phyloP scores from a whole-genome alignment of 306 rosid genomes.

The Dalbergia cultrata region DNA sequence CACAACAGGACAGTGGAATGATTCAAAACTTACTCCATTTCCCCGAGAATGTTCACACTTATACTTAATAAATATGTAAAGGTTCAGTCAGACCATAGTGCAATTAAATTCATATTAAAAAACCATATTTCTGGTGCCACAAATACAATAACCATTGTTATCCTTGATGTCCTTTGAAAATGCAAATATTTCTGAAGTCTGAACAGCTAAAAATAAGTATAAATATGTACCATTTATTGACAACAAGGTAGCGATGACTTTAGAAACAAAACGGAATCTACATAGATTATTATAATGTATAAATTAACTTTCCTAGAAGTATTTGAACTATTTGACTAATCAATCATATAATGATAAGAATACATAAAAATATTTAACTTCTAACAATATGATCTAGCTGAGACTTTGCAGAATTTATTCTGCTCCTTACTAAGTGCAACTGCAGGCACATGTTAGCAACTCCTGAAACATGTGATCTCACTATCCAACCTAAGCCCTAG shows the following conservation, averaged over 20 bases:
- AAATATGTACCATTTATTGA: neutral
- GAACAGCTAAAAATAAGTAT: conserved; percentile 6
- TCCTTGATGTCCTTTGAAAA: neutral
- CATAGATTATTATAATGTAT: neutral
- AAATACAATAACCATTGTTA: neutral
- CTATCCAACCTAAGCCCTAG: no score
- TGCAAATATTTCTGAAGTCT: neutral
- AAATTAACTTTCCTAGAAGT: no score
- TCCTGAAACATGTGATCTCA: no score
- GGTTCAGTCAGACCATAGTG: neutral
- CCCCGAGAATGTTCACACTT: no score
- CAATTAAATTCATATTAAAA: neutral
- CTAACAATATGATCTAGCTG: no score
- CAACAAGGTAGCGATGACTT: neutral
- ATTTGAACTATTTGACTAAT: no score
- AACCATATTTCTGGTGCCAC: neutral
- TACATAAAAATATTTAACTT: no score
- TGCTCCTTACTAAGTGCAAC: no score
- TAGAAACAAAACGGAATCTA: conserved; percentile 11
- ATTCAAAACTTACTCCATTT: neutral
- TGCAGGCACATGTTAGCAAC: no score
- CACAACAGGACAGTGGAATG: neutral
- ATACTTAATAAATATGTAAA: no score
- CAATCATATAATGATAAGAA: no score
- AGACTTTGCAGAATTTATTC: no score